A percentile compares a stretch with the other conserved stretches of the same genome.
Conservation (phyloP, 2,329 filamentous ascomycete genomes). For the Simplicillium sp. region DNA sequence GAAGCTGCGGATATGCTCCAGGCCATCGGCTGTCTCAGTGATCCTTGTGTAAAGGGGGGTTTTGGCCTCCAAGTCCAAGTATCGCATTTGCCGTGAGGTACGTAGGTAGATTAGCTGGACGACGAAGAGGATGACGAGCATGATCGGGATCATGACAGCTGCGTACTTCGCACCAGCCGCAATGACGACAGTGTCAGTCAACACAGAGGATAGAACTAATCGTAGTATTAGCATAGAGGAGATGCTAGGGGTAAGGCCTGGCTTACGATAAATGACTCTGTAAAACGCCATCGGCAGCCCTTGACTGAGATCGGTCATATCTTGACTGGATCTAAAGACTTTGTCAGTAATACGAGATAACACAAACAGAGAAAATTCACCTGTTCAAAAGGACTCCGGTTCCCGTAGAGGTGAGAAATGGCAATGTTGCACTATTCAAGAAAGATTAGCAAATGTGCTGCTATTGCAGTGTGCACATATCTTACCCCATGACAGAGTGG, state of each 20-base stretch:
- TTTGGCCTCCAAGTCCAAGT: conserved; percentile 23
- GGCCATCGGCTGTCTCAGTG: conserved; percentile 30
- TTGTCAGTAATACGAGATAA: too few species aligned
- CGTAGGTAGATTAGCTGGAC: conserved; percentile 20
- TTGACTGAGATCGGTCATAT: conserved; percentile 12
- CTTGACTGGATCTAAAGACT: conserved; percentile 11
- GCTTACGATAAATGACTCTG: background rate
- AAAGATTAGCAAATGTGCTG: too few species aligned
- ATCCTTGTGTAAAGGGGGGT: conserved; percentile 21
- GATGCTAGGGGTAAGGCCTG: too few species aligned
- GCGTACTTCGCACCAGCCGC: conserved; percentile 16
- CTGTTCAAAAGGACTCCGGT: background rate
- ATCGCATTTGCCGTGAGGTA: conserved; percentile 20
- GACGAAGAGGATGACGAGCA: conserved; percentile 12
- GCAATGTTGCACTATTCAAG: background rate
- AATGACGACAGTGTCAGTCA: conserved; percentile 6
- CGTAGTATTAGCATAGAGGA: background rate
- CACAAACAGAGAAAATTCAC: too few species aligned
- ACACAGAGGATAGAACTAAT: too few species aligned
- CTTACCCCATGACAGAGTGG: background rate
- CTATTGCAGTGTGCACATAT: too few species aligned
- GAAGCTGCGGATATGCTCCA: conserved; percentile 39
- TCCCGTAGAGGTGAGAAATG: background rate
- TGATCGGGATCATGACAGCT: conserved; percentile 15
- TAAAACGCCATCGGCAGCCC: conserved; percentile 9